These are phyloP conservation scores for Podospora comata DNA, from an alignment of 495 filamentous ascomycete species.

Conservation along the genomic window DNA sequence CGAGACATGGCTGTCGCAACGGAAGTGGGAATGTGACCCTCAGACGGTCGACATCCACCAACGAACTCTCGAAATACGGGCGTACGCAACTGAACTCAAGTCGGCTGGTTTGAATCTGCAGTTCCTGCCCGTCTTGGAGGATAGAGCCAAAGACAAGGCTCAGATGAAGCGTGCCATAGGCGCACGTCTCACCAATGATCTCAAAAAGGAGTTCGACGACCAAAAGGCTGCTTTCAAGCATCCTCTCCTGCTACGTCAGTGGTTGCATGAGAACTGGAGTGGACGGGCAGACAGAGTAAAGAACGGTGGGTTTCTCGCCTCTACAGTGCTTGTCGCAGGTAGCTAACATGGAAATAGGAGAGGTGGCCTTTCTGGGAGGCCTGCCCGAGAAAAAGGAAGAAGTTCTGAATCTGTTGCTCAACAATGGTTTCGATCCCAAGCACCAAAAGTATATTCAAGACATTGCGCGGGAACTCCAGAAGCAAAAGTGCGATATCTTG, in stretches of 20 bases:
- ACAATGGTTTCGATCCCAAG: conserved; percentile 63
- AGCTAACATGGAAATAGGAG: not conserved
- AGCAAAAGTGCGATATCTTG: conserved; percentile 52
- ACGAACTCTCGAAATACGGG: conserved; percentile 70
- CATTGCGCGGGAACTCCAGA: conserved; percentile 53
- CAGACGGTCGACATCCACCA: conserved; percentile 42
- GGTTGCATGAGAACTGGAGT: conserved; percentile 49
- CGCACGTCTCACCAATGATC: conserved; percentile 54
- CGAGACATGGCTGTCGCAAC: conserved; percentile 72
- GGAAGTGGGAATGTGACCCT: conserved; percentile 68
- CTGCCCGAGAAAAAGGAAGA: conserved; percentile 54
- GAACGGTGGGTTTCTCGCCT: conserved; percentile 28
- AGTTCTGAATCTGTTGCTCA: conserved; percentile 53
- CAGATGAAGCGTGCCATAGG: conserved; percentile 55
- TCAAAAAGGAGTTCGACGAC: conserved; percentile 57
- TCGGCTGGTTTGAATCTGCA: conserved; percentile 71
- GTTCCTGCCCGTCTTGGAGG: conserved; percentile 71
- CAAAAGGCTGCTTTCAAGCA: conserved; percentile 56
- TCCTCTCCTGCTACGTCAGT: conserved; percentile 51
- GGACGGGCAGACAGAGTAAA: conserved; percentile 36
- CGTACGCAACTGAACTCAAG: conserved; percentile 57
- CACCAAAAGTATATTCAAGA: conserved; percentile 58
- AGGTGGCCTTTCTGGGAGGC: conserved; percentile 43
- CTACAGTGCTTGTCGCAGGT: not conserved
- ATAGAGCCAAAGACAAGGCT: conserved; percentile 53